Base-by-base conservation (phyloP, 169 alveolate genomes). In the Pseudocohnilembus persalinus region DNA sequence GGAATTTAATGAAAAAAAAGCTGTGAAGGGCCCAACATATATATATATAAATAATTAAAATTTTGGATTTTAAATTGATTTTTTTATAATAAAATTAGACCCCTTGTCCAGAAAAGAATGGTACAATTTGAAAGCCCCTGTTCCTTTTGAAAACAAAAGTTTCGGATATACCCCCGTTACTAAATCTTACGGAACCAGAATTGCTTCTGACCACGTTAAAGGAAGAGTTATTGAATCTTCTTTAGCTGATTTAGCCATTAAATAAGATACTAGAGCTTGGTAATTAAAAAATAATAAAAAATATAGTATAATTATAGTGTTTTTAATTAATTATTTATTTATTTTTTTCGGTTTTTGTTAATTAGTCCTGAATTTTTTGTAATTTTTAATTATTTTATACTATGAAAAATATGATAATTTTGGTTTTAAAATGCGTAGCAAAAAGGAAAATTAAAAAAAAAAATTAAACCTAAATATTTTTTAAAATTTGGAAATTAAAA, bases 161-260 rank as follows among this genome's bases (percentile, higher is more conserved):
- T 90, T 90, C 85, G 90, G 94, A 74, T 31, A 82, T 74, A 92
- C 97, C 74, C 94, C 94, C 68, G 93, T 92, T 73, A 94, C 89
- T 86, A 93, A 89, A 90, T 89, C 94, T 31, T 91, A 89, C 31
- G 97, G 96, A 73, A 92, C 84, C 65, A 83, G 86, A 76, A 85
- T 91, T 64, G 93, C 94, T 27, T 83, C 94, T 49, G 95, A 93
- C 65, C 82, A 86, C 29, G 81, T 94, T 73, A 92, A 91, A 82
- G 97, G 97, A 29, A 74, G 97, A 79, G 96, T 94, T 29, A 91
- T 89, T 84, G 96, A 94, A 77, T 88, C 95, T 74, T 90, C 95
- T 72, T 85, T 91, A n/a, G 96, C 96, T 82, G 97, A 94, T 77
- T 85, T 92, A 74, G 83, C 88, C 85, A 78, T 73, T 16, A 82